A percentile compares a stretch with the other conserved stretches of the same genome.
Evolutionary conservation across 495 filamentous ascomycete species (phyloP).

Genomic region (Corynascus novoguineensis): DNA sequence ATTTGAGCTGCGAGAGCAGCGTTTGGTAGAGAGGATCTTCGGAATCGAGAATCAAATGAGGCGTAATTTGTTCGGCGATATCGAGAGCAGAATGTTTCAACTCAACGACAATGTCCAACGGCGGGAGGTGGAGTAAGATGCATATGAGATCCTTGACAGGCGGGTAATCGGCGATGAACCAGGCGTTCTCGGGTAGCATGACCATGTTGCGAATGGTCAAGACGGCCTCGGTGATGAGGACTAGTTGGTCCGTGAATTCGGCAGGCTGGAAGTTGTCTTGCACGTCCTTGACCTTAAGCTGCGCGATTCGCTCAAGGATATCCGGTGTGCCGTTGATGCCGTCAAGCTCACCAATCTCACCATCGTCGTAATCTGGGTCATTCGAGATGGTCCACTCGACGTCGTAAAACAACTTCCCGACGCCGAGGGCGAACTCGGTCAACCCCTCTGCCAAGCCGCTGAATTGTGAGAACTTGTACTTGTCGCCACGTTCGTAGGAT

Average conservation of each 20-base stretch:
- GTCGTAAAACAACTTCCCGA: conserved; percentile 69
- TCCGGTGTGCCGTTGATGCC: conserved; percentile 72
- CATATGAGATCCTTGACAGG: conserved; percentile 74
- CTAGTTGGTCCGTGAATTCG: conserved; percentile 63
- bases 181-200: conserved; percentile 80
- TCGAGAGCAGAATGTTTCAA: conserved; percentile 89
- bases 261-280: conserved; percentile 69
- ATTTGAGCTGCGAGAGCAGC: conserved; percentile 62
- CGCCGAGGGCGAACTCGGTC: conserved; percentile 71
- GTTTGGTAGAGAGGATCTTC: conserved; percentile 75
- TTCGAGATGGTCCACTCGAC: conserved; percentile 78
- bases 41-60: conserved; percentile 63
- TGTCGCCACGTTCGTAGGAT: conserved; percentile 88
- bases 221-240: conserved; percentile 77
- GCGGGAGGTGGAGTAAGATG: conserved; percentile 72
- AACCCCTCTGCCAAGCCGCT: conserved; percentile 84
- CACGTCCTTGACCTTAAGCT: conserved; percentile 47
- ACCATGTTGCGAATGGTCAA: conserved; percentile 91
- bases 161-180: conserved; percentile 66
- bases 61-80: conserved; percentile 85
- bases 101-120: conserved; percentile 69
- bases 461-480: conserved; percentile 90
- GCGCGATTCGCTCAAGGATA: conserved; percentile 60
- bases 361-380: conserved; percentile 48
- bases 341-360: conserved; percentile 56